Evolutionary conservation across 2,329 filamentous ascomycete genomes (phyloP).

Genomic region (Penicillium sp.): DNA sequence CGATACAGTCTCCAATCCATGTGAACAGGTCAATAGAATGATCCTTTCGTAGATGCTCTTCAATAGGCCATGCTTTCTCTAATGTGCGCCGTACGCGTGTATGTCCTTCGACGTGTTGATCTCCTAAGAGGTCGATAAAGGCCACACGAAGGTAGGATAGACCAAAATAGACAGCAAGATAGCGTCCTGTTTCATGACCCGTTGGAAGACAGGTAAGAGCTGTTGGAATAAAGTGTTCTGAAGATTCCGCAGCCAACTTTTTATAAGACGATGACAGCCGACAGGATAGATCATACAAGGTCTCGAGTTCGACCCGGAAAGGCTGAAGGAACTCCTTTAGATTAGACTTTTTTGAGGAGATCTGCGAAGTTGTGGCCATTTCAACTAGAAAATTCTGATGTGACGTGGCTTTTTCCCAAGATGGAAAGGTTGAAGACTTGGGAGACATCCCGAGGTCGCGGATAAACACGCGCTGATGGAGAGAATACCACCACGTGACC

Average conservation of each 20-base stretch:
- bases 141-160: slow-evolving; percentile 54
- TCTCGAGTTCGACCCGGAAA: slow-evolving; percentile 30
- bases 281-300: slow-evolving; percentile 38
- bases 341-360: neutral
- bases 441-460: neutral
- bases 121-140: slow-evolving; percentile 51
- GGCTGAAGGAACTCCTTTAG: slow-evolving; percentile 33
- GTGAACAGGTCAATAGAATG: slow-evolving; percentile 68
- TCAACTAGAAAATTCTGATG: neutral
- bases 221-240: slow-evolving; percentile 45
- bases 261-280: slow-evolving; percentile 39
- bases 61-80: slow-evolving; percentile 73
- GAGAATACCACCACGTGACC: slow-evolving; percentile 11
- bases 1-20: slow-evolving; percentile 75
- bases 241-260: slow-evolving; percentile 38
- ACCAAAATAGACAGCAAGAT: slow-evolving; percentile 55
- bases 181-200: slow-evolving; percentile 53
- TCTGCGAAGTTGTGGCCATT: neutral
- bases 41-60: slow-evolving; percentile 69
- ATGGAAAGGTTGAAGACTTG: neutral
- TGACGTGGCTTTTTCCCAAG: neutral
- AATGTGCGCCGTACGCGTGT: slow-evolving; percentile 59
- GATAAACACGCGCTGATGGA: neutral
- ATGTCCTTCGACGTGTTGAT: slow-evolving; percentile 36
- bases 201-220: slow-evolving; percentile 45